A percentile compares a stretch with the other conserved stretches of the same genome.
Conservation (phyloP, 2,329 filamentous ascomycete genomes). For the Epicoccum nigrum region DNA sequence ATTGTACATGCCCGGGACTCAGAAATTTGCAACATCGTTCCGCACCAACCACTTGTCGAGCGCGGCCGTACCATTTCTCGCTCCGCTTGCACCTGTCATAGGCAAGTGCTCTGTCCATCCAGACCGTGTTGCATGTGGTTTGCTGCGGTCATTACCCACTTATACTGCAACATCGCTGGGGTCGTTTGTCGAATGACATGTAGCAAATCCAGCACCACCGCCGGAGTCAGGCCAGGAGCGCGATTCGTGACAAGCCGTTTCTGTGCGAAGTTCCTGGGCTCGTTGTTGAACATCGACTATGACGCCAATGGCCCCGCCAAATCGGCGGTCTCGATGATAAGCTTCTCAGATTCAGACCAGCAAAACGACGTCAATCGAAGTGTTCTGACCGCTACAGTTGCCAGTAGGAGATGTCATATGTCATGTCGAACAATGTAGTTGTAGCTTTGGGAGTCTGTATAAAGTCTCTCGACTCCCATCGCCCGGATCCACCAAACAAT, state of each 20-base stretch:
- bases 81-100: conserved; percentile 25
- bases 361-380: conserved; percentile 22
- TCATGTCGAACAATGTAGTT: conserved; percentile 9
- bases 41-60: conserved; percentile 29
- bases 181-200: conserved; percentile 25
- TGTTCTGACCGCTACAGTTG: conserved; percentile 19
- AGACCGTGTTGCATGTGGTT: conserved; percentile 5
- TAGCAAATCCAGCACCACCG: conserved; percentile 31
- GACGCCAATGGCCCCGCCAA: conserved; percentile 28
- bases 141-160: conserved; percentile 30
- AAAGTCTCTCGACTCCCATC: conserved; percentile 19
- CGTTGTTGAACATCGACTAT: conserved; percentile 19
- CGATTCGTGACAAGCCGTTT: conserved; percentile 11
- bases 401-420: conserved; percentile 13
- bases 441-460: conserved; percentile 24
- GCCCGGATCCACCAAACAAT: conserved; percentile 21
- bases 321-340: conserved; percentile 25
- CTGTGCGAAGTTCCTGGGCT: conserved; percentile 10
- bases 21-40: conserved; percentile 29
- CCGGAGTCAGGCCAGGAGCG: conserved; percentile 19
- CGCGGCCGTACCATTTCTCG: conserved; percentile 36
- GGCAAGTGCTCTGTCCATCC: conserved; percentile 19
- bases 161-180: conserved; percentile 26
- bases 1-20: conserved; percentile 26
- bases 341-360: conserved; percentile 22